A percentile compares a stretch with the other conserved stretches of the same genome.
Evolutionary conservation across 1,139 yeast species (phyloP).

Genomic region (Saccharomycopsis phalli): DNA sequence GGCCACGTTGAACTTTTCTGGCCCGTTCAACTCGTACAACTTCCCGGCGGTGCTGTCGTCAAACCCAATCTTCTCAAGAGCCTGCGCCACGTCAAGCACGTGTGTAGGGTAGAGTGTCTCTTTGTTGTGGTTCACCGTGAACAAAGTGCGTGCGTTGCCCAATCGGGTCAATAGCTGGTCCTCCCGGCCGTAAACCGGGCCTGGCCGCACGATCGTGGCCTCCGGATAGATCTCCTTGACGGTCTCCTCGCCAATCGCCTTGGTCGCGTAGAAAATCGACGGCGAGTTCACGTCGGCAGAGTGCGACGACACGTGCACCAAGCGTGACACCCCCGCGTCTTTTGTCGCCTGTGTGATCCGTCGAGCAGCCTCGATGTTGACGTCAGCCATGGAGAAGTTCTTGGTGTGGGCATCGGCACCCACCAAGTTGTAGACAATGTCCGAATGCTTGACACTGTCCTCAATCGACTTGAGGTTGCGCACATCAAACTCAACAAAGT

Average conservation of each 20-base stretch:
- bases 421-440: constrained; percentile 71
- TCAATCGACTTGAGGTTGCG: constrained; percentile 71
- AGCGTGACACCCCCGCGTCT: constrained; percentile 68
- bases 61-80: constrained; percentile 68
- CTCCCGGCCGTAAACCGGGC: constrained; percentile 72
- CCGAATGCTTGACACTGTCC: constrained; percentile 73
- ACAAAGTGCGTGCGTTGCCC: constrained; percentile 41
- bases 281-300: constrained; percentile 65
- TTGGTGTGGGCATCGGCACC: constrained; percentile 76
- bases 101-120: constrained; percentile 67
- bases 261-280: constrained; percentile 68
- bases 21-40: constrained; percentile 70
- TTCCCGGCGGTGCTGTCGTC: constrained; percentile 77
- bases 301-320: constrained; percentile 72
- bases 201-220: constrained; percentile 80
- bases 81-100: constrained; percentile 70
- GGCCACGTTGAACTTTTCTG: constrained; percentile 51
- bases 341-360: constrained; percentile 69
- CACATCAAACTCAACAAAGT: constrained; percentile 75
- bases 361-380: constrained; percentile 69
- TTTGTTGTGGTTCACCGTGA: constrained; percentile 58
- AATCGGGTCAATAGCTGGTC: constrained; percentile 63
- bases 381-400: constrained; percentile 75
- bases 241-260: constrained; percentile 69
- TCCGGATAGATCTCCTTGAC: constrained; percentile 64